phyloP scores from a whole-genome alignment of 495 filamentous ascomycete species.

The Xylaria scruposa region DNA sequence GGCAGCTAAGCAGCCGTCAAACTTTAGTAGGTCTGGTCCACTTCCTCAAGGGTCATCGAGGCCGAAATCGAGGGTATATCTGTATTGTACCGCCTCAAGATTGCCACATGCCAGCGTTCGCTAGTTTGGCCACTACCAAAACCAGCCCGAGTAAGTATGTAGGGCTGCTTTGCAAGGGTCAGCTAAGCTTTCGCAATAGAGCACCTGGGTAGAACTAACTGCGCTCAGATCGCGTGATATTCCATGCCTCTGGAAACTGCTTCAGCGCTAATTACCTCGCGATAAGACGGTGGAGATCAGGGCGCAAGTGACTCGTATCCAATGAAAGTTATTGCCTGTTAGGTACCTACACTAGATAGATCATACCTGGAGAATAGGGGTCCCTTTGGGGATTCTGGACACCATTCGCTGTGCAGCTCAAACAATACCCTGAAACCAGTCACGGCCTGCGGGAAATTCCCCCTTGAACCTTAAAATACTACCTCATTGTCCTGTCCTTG shows the following conservation, averaged over 20 bases:
- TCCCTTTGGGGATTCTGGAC: not conserved
- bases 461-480: slow-evolving; percentile 10
- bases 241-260: not conserved
- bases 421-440: slow-evolving; percentile 18
- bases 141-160: not conserved
- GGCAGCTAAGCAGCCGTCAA: not conserved
- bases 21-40: not conserved
- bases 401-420: slow-evolving; percentile 15
- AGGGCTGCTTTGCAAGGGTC: not conserved
- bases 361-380: slow-evolving; percentile 16
- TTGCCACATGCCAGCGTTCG: not conserved
- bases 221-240: not conserved
- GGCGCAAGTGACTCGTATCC: not conserved
- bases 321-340: not conserved
- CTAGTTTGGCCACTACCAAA: not conserved
- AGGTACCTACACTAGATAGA: not conserved
- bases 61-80: too few species aligned
- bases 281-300: not conserved
- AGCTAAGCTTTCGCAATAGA: not conserved
- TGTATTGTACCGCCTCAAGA: not conserved
- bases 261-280: not conserved
- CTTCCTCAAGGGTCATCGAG: not conserved
- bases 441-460: not conserved
- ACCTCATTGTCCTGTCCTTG: not conserved
- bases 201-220: not conserved